Evolutionary conservation across 495 filamentous ascomycete genomes (phyloP), one percentile per base, ranked within the genome.

Genomic region (Pseudoneurospora amorphoporcata): DNA sequence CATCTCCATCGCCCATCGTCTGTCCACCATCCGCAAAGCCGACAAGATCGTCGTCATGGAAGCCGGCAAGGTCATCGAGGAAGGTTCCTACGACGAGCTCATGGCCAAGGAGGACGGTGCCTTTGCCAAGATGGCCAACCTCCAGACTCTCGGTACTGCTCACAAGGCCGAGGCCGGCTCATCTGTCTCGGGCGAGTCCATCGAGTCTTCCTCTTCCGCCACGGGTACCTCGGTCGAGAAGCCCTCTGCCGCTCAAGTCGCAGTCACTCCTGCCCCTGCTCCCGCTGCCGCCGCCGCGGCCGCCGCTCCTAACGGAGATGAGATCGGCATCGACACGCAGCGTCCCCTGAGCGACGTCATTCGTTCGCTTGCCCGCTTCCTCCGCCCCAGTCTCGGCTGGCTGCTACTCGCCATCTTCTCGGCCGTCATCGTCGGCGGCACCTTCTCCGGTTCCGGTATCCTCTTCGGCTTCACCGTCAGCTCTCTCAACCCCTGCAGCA

Each of bases 31-130:
- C 83, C 94, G 92, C 78, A 86, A 90, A 70, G 94, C 94, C 0
- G 90, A 97, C 78, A 97, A 97, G 77, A 98, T 98, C 72, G 92
- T 97, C n/a, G 92, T 97, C 72, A 91, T 98, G 87, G 86, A 88
- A 29, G 83, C 90, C 69, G 94, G 94, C 47, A 77, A 85, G 17
- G 94, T 97, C 73, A 84, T 94, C 39, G 94, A 98, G 77, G 92
- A 83, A 69, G 92, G 92, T 3, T 89, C 86, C n/a, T 92, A 93
- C 79, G 84, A 86, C 2, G 87, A 88, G 73, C 81, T 94, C 72
- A 76, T 94, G 8, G 80, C 82, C 65, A 76, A 84, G 16, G 53
- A 75, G 58, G 86, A 79, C 40, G 87, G 87, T 1, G 89, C 79
- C 6, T 88, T 87, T 73, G 83, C 81, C 37, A 77, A 78, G 41